Evolutionary conservation across 2,329 filamentous ascomycete species (phyloP), one percentile per base, ranked within the genome.

Genomic region (Neofusicoccum parvum): DNA sequence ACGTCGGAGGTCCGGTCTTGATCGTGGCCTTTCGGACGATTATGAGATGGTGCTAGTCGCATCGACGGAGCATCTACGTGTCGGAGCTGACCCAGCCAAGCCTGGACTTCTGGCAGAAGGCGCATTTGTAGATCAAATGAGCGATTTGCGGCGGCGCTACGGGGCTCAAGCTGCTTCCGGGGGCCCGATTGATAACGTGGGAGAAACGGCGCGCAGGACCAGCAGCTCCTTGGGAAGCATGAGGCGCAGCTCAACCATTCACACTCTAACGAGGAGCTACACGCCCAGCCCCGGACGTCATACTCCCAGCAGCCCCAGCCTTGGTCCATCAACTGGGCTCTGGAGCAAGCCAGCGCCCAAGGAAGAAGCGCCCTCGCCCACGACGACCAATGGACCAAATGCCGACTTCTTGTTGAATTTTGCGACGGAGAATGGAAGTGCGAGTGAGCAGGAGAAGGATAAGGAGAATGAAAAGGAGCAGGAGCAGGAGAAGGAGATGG

Each of bases 21-120:
- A 82, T 54, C 66, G 73, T 15, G 80, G 79, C 5, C 76, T 75
- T 76, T 85, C 67, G 78, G 82, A 89, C 17, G 81, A 87, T 64
- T 94, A 92, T 73, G 90, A 94, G 66, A 86, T 94, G 70, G 88
- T 87, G 68, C 77, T 94, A 14, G 85, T 90, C n/a, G 90, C 90
- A 36, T 92, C 87, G 64, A 89, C 88, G 0, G 91, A 94, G 37
- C 91, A 95, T 72, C 79, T 94, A 2, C 85, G 87, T 5, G 80
- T 84, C 1, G 82, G 81, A 1, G 75, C 75, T 7, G 79, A 83
- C 66, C 80, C 81, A 5, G 72, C 77, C 11, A 74, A 71, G 49
- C 69, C 71, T 62, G 68, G 43, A 63, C 68, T 20, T 17, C 32
- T 65, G 14, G 41, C 64, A 7, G 53, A 58, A 11, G 45, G 41